Base-by-base conservation (phyloP, 805 yeast species). In the Zygotorulaspora chibaensis region DNA sequence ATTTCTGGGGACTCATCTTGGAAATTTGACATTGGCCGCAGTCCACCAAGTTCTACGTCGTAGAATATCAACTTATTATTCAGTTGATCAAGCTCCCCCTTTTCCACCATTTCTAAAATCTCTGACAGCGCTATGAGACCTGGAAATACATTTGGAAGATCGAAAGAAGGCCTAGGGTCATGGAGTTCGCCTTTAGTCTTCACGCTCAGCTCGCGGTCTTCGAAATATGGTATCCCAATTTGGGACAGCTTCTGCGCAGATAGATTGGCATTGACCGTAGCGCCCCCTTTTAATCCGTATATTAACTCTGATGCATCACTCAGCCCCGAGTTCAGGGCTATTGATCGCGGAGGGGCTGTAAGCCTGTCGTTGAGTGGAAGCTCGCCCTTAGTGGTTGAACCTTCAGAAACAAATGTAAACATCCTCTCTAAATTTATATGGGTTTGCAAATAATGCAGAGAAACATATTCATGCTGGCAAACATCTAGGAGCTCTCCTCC, bases 401-500 rank as follows among this genome's bases (percentile, higher is more conserved):
- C 4, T 29, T 35, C 12, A 23, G 54, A 46, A 9, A 46, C 35
- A 18, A 55, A 17, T 3, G 50, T 55, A 47, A 62, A 64, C 6
- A 62, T 45, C 44, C 55, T 58, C 1, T 68, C 68, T 33, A 58
- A 42, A 12, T 51, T 50, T 13, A 62, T 53, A 6, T 51, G 44
- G 3, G 53, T 35, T 1, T 57, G 31, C 8, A 52, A 25, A 8
- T 47, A 48, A 2, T 46, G 31, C 16, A 68, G 47, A 1, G 62
- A 54, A 17, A 72, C 67, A 54, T 68, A 82, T 20, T 66, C 61
- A 39, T 71, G 69, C 41, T 71, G 75, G 45, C 73, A 66, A 12
- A 80, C 63, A 57, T 85, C 89, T 38, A 84, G 61, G 3, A 85
- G 56, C 52, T 84, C 84, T 3, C 90, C 93, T 0, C 91, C 91